Conservation (phyloP, 2,329 filamentous ascomycete species). For the Alternaria sp. region DNA sequence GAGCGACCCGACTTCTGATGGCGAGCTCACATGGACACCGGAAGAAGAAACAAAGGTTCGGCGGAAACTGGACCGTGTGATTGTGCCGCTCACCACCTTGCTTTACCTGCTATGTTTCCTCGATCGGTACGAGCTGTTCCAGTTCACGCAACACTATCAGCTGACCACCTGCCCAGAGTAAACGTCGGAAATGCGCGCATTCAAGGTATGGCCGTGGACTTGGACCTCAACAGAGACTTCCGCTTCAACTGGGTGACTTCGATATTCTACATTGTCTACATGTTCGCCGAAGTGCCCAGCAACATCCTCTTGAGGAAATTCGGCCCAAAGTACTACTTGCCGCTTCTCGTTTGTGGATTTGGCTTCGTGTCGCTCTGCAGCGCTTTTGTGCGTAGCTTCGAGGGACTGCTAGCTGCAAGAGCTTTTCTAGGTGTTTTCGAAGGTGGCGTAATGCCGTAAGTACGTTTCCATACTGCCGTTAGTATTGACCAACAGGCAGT, state of each 20-base stretch:
- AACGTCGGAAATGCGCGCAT: slow-evolving; percentile 66
- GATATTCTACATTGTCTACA: slow-evolving; percentile 66
- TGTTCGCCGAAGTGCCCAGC: slow-evolving; percentile 64
- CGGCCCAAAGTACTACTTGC: slow-evolving; percentile 62
- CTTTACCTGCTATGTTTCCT: slow-evolving; percentile 64
- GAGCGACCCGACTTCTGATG: slow-evolving; percentile 41
- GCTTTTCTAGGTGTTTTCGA: slow-evolving; percentile 64
- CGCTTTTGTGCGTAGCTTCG: slow-evolving; percentile 61
- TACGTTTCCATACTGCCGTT: neutral
- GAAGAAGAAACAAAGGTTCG: slow-evolving; percentile 62
- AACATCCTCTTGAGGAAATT: slow-evolving; percentile 64
- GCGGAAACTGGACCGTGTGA: slow-evolving; percentile 62
- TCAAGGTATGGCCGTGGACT: slow-evolving; percentile 60
- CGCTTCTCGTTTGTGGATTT: slow-evolving; percentile 63
- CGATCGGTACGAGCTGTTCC: slow-evolving; percentile 41
- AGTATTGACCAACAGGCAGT: slow-evolving; percentile 8
- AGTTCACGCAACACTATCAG: neutral
- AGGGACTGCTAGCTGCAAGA: slow-evolving; percentile 58
- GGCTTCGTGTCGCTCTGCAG: slow-evolving; percentile 64
- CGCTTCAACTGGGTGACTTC: slow-evolving; percentile 67
- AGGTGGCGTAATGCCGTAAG: slow-evolving; percentile 64
- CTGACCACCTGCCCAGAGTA: slow-evolving; percentile 30
- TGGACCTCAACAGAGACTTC: slow-evolving; percentile 57
- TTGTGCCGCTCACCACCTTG: slow-evolving; percentile 62
- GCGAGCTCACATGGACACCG: slow-evolving; percentile 57